A percentile compares a stretch with the other conserved stretches of the same genome.
phyloP scores from a whole-genome alignment of 208 protist genomes.

The Naegleria lovaniensis region DNA sequence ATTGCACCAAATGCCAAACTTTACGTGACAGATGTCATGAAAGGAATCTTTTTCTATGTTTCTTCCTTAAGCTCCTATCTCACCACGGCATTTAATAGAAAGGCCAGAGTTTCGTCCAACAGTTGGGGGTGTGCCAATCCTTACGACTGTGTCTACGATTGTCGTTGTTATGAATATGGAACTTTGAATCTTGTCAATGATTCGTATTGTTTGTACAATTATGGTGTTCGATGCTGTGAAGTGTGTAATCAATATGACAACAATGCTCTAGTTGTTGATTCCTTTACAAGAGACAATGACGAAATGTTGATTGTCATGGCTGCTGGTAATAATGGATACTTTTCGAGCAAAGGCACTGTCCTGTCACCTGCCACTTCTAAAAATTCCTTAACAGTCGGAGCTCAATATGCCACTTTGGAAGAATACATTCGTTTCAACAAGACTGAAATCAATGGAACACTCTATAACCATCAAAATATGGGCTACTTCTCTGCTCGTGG shows the following conservation, averaged over 20 bases:
- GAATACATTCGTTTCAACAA: neutral
- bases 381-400: neutral
- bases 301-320: constrained; percentile 32
- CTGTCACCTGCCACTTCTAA: neutral
- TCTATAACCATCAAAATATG: neutral
- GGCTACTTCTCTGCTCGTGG: neutral
- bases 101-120: constrained; percentile 68
- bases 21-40: constrained; percentile 52
- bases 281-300: neutral
- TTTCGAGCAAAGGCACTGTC: neutral
- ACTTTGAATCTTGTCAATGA: neutral
- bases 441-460: neutral
- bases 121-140: neutral
- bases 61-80: constrained; percentile 58
- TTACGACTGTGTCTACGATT: neutral
- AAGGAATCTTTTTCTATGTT: neutral
- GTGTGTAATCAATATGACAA: neutral
- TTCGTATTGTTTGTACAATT: neutral
- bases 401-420: neutral
- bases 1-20: constrained; percentile 68
- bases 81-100: constrained; percentile 20
- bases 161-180: neutral
- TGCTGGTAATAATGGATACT: constrained; percentile 53
- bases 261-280: neutral
- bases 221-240: neutral